Evolutionary conservation across 352 stramenopile genomes (phyloP).

Genomic region (Globisporangium uncinulatum): DNA sequence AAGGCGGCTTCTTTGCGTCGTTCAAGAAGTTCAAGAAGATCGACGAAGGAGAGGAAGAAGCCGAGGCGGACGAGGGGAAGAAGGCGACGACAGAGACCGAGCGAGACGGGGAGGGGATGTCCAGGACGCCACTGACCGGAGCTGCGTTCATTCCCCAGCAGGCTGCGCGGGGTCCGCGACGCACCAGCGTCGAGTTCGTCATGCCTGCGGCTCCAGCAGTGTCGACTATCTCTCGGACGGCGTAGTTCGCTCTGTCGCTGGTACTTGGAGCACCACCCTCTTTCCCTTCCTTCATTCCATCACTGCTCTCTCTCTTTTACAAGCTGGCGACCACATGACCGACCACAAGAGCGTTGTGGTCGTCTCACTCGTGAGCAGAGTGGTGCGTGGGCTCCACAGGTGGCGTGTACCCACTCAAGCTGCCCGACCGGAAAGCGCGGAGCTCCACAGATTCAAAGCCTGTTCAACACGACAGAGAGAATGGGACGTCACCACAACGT

Average conservation of each 20-base stretch:
- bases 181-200: conserved; percentile 7
- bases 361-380: background rate
- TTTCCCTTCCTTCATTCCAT: background rate
- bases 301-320: background rate
- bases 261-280: background rate
- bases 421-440: conserved; percentile 51
- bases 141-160: too few species aligned
- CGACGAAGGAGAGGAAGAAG: conserved; percentile 5
- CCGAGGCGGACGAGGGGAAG: background rate
- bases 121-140: too few species aligned
- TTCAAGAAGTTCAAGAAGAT: conserved; percentile 28
- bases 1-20: conserved; percentile 19
- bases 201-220: conserved; percentile 1
- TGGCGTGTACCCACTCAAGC: conserved; percentile 53
- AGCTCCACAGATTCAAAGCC: conserved; percentile 51
- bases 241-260: background rate
- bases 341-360: too few species aligned
- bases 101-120: too few species aligned
- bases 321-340: background rate
- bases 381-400: conserved; percentile 5
- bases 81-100: background rate
- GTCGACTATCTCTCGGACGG: conserved; percentile 3
- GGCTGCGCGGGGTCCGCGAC: background rate
- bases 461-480: conserved; percentile 1
- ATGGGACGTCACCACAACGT: background rate